A percentile compares a stretch with the other conserved stretches of the same genome.
These are phyloP conservation scores for Cladosporium sp. DNA, from an alignment of 2,329 filamentous ascomycete genomes.

Conservation along the genomic window DNA sequence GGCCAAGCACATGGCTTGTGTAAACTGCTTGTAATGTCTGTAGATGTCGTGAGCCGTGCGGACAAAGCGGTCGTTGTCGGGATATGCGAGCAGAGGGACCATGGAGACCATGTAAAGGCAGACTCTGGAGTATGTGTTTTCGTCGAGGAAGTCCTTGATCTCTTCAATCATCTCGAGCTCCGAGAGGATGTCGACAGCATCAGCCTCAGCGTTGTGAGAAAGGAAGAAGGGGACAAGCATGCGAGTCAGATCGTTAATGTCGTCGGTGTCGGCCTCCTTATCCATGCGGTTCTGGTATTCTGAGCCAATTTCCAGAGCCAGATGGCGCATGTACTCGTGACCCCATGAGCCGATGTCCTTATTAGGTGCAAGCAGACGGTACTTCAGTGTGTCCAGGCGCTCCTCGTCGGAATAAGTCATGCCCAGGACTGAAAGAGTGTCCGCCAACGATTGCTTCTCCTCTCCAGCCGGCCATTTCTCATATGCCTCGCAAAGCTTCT, in stretches of 20 bases:
- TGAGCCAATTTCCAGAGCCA: constrained; percentile 92
- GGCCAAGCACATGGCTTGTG: constrained; percentile 88
- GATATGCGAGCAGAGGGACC: constrained; percentile 95
- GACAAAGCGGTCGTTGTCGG: constrained; percentile 94
- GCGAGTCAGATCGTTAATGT: constrained; percentile 79
- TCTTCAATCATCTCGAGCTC: constrained; percentile 96
- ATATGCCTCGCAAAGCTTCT: constrained; percentile 80
- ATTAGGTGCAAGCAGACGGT: constrained; percentile 81
- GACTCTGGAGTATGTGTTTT: constrained; percentile 87
- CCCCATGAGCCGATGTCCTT: constrained; percentile 96
- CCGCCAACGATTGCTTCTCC: constrained; percentile 84
- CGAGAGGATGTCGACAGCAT: constrained; percentile 94
- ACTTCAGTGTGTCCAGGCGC: constrained; percentile 92
- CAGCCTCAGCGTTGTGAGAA: constrained; percentile 95
- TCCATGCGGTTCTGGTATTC: constrained; percentile 86
- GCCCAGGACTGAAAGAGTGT: constrained; percentile 93
- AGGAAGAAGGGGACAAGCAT: constrained; percentile 90
- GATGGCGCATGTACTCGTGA: constrained; percentile 94
- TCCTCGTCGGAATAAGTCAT: constrained; percentile 96
- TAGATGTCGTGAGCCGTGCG: constrained; percentile 92
- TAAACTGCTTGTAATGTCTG: constrained; percentile 84
- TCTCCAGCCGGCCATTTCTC: constrained; percentile 81
- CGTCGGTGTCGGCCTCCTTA: constrained; percentile 76
- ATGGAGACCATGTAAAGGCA: constrained; percentile 99
- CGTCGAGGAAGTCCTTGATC: constrained; percentile 83